phyloP scores from a whole-genome alignment of 495 filamentous ascomycete species.

The Penicillium crystallinum region DNA sequence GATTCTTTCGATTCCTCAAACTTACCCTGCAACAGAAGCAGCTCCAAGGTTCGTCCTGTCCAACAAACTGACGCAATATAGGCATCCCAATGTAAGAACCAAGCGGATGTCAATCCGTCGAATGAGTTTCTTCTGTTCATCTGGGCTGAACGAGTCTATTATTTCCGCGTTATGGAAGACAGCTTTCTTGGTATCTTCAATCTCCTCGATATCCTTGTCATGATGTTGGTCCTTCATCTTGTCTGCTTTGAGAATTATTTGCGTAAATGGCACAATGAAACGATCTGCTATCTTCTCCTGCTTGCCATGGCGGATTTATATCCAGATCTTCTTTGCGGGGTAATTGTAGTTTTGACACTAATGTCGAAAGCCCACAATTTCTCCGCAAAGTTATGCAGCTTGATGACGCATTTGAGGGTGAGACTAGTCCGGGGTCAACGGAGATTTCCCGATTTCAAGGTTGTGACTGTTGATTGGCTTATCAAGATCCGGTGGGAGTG shows the following conservation, averaged over 20 bases:
- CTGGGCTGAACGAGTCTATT: neutral
- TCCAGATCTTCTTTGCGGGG: neutral
- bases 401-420: neutral
- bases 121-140: conserved; percentile 7
- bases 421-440: neutral
- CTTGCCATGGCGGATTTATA: neutral
- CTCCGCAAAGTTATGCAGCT: neutral
- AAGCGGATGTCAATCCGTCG: conserved; percentile 4
- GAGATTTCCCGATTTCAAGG: neutral
- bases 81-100: conserved; percentile 4
- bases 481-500: conserved; percentile 1
- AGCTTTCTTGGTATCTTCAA: neutral
- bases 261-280: neutral
- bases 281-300: neutral
- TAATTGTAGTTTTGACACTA: neutral
- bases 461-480: conserved; percentile 5
- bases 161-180: neutral
- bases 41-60: conserved; percentile 6
- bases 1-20: no score
- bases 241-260: neutral
- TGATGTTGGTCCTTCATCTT: neutral
- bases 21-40: conserved; percentile 6
- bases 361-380: neutral
- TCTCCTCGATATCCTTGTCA: neutral
- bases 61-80: conserved; percentile 7